phyloP scores from a whole-genome alignment of 371 early-diverging fungal species.

The Syncephalis plumigaleata region DNA sequence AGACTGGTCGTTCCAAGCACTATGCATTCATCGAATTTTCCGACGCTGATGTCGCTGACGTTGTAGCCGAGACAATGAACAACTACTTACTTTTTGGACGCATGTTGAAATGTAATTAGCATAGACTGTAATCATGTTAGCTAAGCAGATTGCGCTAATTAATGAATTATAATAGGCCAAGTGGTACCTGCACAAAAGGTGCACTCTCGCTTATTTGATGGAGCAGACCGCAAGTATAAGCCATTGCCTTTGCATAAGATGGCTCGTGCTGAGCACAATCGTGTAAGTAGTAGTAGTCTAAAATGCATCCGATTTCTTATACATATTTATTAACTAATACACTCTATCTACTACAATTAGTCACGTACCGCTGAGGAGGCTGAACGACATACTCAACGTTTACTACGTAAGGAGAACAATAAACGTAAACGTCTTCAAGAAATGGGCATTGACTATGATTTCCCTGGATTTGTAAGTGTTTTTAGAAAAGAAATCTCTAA shows the following conservation, averaged over 20 bases:
- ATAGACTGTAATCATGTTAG: conserved; percentile 5
- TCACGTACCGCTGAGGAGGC: conserved; percentile 24
- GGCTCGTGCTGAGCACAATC: conserved; percentile 31
- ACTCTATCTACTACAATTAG: too few relatives aligned
- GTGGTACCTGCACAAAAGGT: conserved; percentile 44
- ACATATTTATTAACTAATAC: too few relatives aligned
- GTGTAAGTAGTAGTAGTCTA: too few relatives aligned
- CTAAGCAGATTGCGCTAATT: neutral
- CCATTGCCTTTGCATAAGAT: conserved; percentile 29
- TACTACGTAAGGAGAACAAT: conserved; percentile 28
- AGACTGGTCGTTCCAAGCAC: conserved; percentile 77
- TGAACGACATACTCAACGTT: conserved; percentile 15
- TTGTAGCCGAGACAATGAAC: conserved; percentile 91
- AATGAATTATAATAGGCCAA: conserved; percentile 4
- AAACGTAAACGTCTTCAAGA: conserved; percentile 33
- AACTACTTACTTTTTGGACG: conserved; percentile 78
- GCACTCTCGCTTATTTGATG: conserved; percentile 50
- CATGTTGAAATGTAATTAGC: conserved; percentile 48
- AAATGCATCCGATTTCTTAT: too few relatives aligned
- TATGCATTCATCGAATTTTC: conserved; percentile 85
- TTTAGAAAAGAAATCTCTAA: neutral
- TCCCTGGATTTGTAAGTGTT: conserved; percentile 30
- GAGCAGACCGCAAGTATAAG: conserved; percentile 38
- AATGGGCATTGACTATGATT: conserved; percentile 66
- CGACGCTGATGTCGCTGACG: conserved; percentile 57